Evolutionary conservation across 768 basidiomycete species (phyloP).

Genomic region (Lactarius quietus): DNA sequence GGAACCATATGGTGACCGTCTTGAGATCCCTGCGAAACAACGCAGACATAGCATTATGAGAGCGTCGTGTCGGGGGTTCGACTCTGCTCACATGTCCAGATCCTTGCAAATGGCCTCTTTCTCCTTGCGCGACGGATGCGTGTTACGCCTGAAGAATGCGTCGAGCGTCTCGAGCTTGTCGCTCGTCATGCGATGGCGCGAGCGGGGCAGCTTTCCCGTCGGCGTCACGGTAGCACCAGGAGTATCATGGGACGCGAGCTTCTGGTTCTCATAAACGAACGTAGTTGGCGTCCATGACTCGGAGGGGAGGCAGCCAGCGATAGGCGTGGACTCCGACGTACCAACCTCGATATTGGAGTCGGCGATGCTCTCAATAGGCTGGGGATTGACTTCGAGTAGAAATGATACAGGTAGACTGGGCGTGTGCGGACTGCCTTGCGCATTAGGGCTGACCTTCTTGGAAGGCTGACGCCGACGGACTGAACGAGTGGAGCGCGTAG

Average conservation of each 20-base stretch:
- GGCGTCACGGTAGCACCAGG: not conserved
- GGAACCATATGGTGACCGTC: slow-evolving; percentile 71
- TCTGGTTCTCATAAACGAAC: slow-evolving; percentile 14
- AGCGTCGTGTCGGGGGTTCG: not conserved
- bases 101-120: slow-evolving; percentile 40
- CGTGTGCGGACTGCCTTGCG: not conserved
- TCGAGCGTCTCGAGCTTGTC: slow-evolving; percentile 38
- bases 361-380: not conserved
- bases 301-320: slow-evolving; percentile 5
- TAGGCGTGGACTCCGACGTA: not conserved
- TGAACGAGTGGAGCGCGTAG: slow-evolving; percentile 32
- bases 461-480: slow-evolving; percentile 25
- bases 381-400: not conserved
- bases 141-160: slow-evolving; percentile 34
- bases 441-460: not conserved
- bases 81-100: slow-evolving; percentile 37
- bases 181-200: slow-evolving; percentile 39
- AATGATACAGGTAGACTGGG: not conserved
- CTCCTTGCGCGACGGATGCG: slow-evolving; percentile 43
- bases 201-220: slow-evolving; percentile 29
- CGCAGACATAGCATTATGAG: not conserved
- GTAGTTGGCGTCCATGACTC: not conserved
- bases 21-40: slow-evolving; percentile 39
- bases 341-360: not conserved
- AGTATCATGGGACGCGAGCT: not conserved